These are phyloP conservation scores for Zea mays DNA, from an alignment of 176 grass and related monocot species.

Conservation along the genomic window DNA sequence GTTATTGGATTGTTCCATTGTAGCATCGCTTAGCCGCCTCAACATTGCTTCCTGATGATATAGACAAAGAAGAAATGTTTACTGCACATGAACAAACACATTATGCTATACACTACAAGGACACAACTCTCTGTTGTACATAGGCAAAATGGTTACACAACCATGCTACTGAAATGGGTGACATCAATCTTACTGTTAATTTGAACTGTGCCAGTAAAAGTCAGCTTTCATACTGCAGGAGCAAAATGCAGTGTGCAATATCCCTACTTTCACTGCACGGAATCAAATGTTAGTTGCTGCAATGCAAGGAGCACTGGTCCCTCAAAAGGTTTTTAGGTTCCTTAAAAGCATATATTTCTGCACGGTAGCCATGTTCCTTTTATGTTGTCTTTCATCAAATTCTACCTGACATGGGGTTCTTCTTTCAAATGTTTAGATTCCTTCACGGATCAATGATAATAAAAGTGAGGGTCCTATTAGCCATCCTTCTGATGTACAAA, in stretches of 20 bases:
- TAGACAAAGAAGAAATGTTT: too few species aligned
- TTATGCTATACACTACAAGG: too few species aligned
- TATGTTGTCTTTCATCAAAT: slow-evolving; percentile 4
- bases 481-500: slow-evolving; percentile 42
- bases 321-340: slow-evolving; percentile 40
- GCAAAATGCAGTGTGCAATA: slow-evolving; percentile 44
- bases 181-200: slow-evolving; percentile 13
- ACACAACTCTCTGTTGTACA: too few species aligned
- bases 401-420: slow-evolving; percentile 14
- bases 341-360: slow-evolving; percentile 2
- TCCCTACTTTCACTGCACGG: slow-evolving; percentile 42
- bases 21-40: too few species aligned
- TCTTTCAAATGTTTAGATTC: slow-evolving; percentile 35
- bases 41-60: too few species aligned
- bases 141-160: too few species aligned
- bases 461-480: slow-evolving; percentile 44
- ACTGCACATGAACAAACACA: too few species aligned
- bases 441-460: slow-evolving; percentile 19
- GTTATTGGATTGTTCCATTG: too few species aligned
- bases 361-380: not conserved
- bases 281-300: slow-evolving; percentile 37
- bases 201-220: slow-evolving; percentile 15
- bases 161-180: too few species aligned
- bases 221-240: slow-evolving; percentile 46
- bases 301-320: slow-evolving; percentile 35